Conservation (phyloP, 2,329 filamentous ascomycete species). For the Westerdykella ornata region DNA sequence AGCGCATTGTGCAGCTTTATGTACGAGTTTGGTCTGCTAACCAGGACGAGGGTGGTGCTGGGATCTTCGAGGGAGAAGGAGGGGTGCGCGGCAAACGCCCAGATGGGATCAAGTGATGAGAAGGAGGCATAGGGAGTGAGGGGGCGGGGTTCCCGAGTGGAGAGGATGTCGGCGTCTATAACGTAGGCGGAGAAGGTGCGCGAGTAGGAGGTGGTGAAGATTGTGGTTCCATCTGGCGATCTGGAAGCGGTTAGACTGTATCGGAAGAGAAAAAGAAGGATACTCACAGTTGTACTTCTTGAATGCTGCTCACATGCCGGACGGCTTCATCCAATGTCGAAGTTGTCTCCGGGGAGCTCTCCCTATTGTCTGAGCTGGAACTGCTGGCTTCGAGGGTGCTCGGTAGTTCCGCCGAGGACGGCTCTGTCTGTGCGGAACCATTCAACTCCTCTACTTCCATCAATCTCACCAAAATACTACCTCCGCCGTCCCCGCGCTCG, state of each 20-base stretch:
- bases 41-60: constrained; percentile 46
- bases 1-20: constrained; percentile 52
- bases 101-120: constrained; percentile 45
- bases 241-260: constrained; percentile 12
- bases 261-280: not conserved
- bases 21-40: constrained; percentile 49
- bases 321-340: not conserved
- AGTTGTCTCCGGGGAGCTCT: not conserved
- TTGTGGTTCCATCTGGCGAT: constrained; percentile 52
- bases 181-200: constrained; percentile 49
- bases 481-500: not conserved
- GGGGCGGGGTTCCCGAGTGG: constrained; percentile 3
- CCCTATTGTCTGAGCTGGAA: not conserved
- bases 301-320: constrained; percentile 19
- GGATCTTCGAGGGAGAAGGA: constrained; percentile 48
- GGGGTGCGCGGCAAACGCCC: constrained; percentile 51
- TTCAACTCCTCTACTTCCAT: too few relatives aligned
- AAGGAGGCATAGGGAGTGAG: constrained; percentile 45
- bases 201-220: constrained; percentile 50
- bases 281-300: constrained; percentile 24
- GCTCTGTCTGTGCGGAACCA: too few relatives aligned
- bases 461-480: not conserved
- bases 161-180: constrained; percentile 11
- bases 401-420: too few relatives aligned
- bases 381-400: not conserved